Evolutionary conservation across 1,139 yeast genomes (phyloP).

Genomic region (Debaryomyces robertsiae): DNA sequence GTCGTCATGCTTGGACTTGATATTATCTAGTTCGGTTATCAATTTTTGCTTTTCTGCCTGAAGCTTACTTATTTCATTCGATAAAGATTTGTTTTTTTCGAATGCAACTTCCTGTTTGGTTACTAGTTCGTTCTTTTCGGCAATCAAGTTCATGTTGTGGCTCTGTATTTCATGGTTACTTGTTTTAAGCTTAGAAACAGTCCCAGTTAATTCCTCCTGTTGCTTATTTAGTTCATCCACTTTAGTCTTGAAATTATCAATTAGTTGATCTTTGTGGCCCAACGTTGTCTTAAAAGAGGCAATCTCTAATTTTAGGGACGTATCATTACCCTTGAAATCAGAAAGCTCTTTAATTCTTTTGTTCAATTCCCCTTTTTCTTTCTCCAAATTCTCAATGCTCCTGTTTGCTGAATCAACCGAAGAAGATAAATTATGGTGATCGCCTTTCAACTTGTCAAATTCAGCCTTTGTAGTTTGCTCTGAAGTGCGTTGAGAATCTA

Average conservation of each 20-base stretch:
- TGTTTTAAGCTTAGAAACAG: conserved; percentile 44
- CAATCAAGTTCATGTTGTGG: conserved; percentile 34
- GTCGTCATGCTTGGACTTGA: conserved; percentile 54
- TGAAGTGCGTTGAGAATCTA: conserved; percentile 5
- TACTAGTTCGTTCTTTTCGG: conserved; percentile 41
- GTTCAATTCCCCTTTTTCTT: conserved; percentile 31
- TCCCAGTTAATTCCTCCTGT: conserved; percentile 39
- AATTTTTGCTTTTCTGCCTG: conserved; percentile 56
- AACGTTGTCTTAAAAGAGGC: conserved; percentile 42
- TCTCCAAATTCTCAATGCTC: conserved; percentile 25
- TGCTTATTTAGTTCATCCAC: conserved; percentile 40
- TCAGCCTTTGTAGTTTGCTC: conserved; percentile 7
- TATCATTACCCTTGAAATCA: conserved; percentile 38
- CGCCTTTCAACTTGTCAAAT: conserved; percentile 10
- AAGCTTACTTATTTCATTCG: conserved; percentile 38
- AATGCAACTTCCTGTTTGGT: conserved; percentile 43
- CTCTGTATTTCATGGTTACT: conserved; percentile 46
- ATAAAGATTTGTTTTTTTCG: conserved; percentile 38
- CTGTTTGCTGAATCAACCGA: conserved; percentile 18
- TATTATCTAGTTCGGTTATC: conserved; percentile 50
- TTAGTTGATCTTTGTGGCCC: conserved; percentile 51
- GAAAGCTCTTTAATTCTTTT: conserved; percentile 33
- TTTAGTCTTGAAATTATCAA: conserved; percentile 44
- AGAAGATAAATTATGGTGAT: conserved; percentile 12
- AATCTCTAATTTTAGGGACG: conserved; percentile 46